Evolutionary conservation across 2,329 filamentous ascomycete species (phyloP).

Genomic region (Neonectria punicea): DNA sequence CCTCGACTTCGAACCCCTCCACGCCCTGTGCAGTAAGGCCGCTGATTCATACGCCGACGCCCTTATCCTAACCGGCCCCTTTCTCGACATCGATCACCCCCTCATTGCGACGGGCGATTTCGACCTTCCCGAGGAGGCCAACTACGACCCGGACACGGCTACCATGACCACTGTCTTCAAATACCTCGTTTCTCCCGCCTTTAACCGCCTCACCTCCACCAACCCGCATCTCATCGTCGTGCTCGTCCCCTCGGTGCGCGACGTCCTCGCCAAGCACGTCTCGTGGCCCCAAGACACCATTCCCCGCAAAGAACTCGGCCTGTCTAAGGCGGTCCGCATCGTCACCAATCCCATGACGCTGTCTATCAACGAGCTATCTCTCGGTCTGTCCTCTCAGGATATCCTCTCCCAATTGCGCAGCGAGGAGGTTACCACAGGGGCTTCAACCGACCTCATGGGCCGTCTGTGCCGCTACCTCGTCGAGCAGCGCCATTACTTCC

Average conservation of each 20-base stretch:
- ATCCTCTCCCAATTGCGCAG: constrained; percentile 82
- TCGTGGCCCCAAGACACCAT: constrained; percentile 81
- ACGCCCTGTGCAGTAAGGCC: constrained; percentile 82
- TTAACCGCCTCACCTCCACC: constrained; percentile 75
- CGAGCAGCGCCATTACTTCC: constrained; percentile 91
- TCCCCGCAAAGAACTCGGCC: constrained; percentile 74
- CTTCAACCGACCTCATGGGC: constrained; percentile 67
- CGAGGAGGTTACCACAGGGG: constrained; percentile 67
- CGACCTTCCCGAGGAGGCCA: constrained; percentile 74
- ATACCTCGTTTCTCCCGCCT: constrained; percentile 77
- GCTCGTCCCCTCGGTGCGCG: constrained; percentile 84
- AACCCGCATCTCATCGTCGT: constrained; percentile 85
- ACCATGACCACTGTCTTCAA: constrained; percentile 88
- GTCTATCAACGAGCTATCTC: constrained; percentile 84
- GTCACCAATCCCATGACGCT: constrained; percentile 93
- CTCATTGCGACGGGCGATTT: constrained; percentile 84
- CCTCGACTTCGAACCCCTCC: constrained; percentile 87
- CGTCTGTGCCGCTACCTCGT: constrained; percentile 82
- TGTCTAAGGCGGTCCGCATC: constrained; percentile 80
- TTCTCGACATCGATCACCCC: constrained; percentile 92
- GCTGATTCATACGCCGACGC: constrained; percentile 79
- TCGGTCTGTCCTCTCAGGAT: constrained; percentile 87
- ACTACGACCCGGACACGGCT: constrained; percentile 78
- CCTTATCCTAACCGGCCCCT: constrained; percentile 84
- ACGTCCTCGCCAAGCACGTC: constrained; percentile 83